These are phyloP conservation scores for Microsporum audouinii DNA, from an alignment of 2,329 filamentous ascomycete genomes.

Conservation along the genomic window DNA sequence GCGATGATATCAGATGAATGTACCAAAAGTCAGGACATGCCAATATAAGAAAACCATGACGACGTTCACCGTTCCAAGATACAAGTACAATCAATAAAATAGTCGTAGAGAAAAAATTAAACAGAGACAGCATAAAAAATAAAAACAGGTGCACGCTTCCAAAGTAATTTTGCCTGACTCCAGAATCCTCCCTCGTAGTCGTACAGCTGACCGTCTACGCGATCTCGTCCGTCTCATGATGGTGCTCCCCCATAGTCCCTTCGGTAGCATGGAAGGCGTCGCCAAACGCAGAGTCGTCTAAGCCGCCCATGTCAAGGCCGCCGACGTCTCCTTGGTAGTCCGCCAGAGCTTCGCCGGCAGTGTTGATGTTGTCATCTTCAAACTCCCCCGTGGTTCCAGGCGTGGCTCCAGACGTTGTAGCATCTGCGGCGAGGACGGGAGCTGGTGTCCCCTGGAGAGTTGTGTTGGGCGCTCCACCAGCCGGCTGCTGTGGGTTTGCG, in stretches of 20 bases:
- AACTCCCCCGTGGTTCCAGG: slow-evolving; percentile 6
- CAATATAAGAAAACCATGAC: background rate
- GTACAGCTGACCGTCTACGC: slow-evolving; percentile 16
- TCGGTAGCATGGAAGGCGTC: slow-evolving; percentile 62
- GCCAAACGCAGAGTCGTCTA: slow-evolving; percentile 72
- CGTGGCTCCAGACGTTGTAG: slow-evolving; percentile 11
- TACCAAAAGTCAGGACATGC: background rate
- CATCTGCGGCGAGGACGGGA: slow-evolving; percentile 35
- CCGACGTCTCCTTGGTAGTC: slow-evolving; percentile 52
- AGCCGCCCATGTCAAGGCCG: slow-evolving; percentile 45
- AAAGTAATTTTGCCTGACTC: background rate
- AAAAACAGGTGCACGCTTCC: background rate
- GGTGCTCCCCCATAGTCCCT: slow-evolving; percentile 30
- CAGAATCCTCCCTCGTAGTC: background rate
- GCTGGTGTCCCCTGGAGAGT: slow-evolving; percentile 15
- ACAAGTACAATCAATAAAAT: background rate
- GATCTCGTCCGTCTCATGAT: slow-evolving; percentile 31
- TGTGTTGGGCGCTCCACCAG: background rate
- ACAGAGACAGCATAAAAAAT: background rate
- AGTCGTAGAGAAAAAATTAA: background rate
- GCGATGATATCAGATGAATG: background rate
- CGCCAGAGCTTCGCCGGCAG: slow-evolving; percentile 59
- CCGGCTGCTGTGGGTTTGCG: slow-evolving; percentile 6
- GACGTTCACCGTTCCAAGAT: background rate
- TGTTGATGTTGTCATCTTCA: slow-evolving; percentile 40